phyloP scores from a whole-genome alignment of 2,329 filamentous ascomycete genomes.

The Passalora sequoiae region DNA sequence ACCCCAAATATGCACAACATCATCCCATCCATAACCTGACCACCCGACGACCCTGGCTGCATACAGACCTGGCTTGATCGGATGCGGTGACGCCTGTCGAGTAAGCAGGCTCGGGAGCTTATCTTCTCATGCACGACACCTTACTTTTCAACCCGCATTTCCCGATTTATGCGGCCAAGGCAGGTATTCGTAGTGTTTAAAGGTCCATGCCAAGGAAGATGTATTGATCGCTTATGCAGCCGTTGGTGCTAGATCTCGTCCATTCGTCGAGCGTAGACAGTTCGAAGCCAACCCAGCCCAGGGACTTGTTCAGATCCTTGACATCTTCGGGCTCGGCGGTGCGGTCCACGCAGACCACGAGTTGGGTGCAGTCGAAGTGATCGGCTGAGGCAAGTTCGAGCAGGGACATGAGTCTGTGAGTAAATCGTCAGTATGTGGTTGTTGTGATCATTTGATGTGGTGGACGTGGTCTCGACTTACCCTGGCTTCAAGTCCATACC shows the following conservation, averaged over 20 bases:
- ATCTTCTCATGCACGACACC: neutral
- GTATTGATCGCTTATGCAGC: slow-evolving; percentile 69
- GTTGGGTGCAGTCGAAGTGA: slow-evolving; percentile 64
- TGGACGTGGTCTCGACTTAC: slow-evolving; percentile 49
- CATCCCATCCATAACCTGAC: too few relatives aligned
- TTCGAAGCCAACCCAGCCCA: slow-evolving; percentile 91
- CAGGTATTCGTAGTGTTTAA: slow-evolving; percentile 39
- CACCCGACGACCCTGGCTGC: slow-evolving; percentile 2
- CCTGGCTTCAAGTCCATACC: slow-evolving; percentile 79
- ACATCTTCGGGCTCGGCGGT: slow-evolving; percentile 57
- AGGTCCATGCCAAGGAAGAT: slow-evolving; percentile 85
- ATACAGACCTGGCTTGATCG: neutral
- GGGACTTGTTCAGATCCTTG: slow-evolving; percentile 67
- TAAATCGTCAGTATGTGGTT: slow-evolving; percentile 25
- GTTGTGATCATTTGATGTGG: slow-evolving; percentile 3
- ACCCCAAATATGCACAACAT: slow-evolving; percentile 4
- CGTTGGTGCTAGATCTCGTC: slow-evolving; percentile 55
- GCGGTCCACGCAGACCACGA: slow-evolving; percentile 78
- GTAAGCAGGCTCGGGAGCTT: slow-evolving; percentile 5
- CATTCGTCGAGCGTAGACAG: slow-evolving; percentile 75
- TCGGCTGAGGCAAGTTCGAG: slow-evolving; percentile 79
- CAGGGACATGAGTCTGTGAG: slow-evolving; percentile 70
- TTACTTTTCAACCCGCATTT: neutral
- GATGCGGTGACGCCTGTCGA: slow-evolving; percentile 7
- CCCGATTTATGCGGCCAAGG: neutral